These are phyloP conservation scores for Colletotrichum sp. DNA, from an alignment of 2,329 filamentous ascomycete genomes.

Conservation along the genomic window DNA sequence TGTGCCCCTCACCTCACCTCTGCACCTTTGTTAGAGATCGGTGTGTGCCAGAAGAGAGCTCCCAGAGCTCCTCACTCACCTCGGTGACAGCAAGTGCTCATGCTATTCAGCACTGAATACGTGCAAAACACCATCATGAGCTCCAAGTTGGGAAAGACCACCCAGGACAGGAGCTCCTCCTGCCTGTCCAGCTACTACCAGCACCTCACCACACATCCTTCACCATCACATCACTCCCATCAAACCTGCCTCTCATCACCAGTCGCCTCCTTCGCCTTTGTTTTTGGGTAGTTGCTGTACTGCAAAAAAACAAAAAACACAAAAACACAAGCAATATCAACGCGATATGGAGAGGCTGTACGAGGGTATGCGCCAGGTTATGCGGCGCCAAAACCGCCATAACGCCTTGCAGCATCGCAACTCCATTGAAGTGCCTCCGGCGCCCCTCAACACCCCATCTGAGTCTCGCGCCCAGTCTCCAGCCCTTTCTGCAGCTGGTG, in stretches of 20 bases:
- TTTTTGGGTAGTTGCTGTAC: background rate
- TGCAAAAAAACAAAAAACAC: background rate
- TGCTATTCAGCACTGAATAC: background rate
- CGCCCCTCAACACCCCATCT: slow-evolving; percentile 10
- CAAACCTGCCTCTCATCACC: background rate
- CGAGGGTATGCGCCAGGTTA: slow-evolving; percentile 5
- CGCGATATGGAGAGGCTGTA: background rate
- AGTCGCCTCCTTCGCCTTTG: background rate
- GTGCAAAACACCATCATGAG: background rate
- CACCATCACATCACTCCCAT: background rate
- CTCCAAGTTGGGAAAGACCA: background rate
- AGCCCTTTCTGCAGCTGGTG: background rate
- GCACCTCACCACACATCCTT: background rate
- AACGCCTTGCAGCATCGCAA: background rate
- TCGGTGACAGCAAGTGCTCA: background rate
- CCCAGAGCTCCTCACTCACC: background rate
- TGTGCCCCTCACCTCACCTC: background rate
- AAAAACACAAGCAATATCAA: background rate
- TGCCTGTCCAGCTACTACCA: background rate
- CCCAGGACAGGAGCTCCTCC: background rate
- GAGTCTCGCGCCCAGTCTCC: slow-evolving; percentile 9
- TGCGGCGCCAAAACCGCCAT: slow-evolving; percentile 5
- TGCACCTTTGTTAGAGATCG: background rate
- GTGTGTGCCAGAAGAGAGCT: background rate
- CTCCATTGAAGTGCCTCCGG: slow-evolving; percentile 13